Percentiles rank a stretch among this genome's conserved stretches.
These are phyloP conservation scores for Neurospora sp. DNA, from an alignment of 495 filamentous ascomycete species.

Conservation along the genomic window DNA sequence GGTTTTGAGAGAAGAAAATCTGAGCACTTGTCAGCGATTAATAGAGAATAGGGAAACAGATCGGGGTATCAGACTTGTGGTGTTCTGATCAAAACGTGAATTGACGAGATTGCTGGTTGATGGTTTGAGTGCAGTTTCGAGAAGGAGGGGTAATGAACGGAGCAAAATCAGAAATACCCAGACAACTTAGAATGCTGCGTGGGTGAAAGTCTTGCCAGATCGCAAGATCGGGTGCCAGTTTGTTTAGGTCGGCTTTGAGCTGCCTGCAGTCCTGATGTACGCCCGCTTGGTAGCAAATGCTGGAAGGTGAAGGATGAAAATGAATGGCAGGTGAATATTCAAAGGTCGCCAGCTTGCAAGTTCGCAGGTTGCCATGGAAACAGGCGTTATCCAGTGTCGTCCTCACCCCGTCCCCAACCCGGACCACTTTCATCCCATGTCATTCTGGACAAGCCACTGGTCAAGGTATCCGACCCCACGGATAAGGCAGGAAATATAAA, in stretches of 20 bases:
- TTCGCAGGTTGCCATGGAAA: neutral
- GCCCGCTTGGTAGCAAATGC: neutral
- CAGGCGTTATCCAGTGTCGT: neutral
- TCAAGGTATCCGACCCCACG: neutral
- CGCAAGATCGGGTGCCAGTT: neutral
- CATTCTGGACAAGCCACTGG: neutral
- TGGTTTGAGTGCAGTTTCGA: neutral
- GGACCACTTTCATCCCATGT: neutral
- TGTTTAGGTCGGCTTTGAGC: neutral
- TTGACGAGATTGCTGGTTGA: neutral
- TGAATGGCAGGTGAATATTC: neutral
- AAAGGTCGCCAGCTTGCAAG: neutral
- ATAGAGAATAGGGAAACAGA: neutral
- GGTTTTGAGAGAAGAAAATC: neutral
- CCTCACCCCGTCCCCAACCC: neutral
- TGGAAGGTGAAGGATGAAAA: neutral
- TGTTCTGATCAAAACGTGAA: neutral
- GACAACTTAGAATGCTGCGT: neutral
- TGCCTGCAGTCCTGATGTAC: neutral
- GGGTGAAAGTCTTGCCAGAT: neutral
- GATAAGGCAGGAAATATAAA: neutral
- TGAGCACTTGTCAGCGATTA: neutral
- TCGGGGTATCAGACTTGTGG: neutral
- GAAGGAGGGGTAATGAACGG: neutral
- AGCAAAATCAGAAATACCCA: neutral